Evolutionary conservation across 2,329 filamentous ascomycete species (phyloP).

Genomic region (Pseudogymnoascus sp.): DNA sequence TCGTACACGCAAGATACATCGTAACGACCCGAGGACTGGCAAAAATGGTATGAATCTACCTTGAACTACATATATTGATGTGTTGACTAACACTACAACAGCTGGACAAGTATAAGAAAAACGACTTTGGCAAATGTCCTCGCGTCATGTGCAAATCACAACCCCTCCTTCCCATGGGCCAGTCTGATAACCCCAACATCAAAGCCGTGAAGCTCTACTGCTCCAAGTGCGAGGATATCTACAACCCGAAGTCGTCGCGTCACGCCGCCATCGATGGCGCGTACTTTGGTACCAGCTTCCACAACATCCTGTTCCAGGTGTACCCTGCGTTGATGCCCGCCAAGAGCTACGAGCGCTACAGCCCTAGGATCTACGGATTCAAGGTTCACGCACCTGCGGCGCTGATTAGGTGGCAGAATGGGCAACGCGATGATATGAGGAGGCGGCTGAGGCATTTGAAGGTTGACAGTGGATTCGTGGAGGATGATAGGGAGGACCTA

Average conservation of each 20-base stretch:
- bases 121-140: conserved; percentile 95
- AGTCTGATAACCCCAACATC: conserved; percentile 77
- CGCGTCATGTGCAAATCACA: conserved; percentile 92
- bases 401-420: conserved; percentile 83
- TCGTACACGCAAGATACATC: conserved; percentile 94
- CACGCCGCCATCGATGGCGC: conserved; percentile 94
- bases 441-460: conserved; percentile 61
- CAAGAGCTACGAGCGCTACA: conserved; percentile 79
- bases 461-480: conserved; percentile 73
- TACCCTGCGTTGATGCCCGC: conserved; percentile 82
- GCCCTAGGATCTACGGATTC: conserved; percentile 89
- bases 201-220: conserved; percentile 97
- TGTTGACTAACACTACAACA: conserved; percentile 33
- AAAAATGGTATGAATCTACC: conserved; percentile 72
- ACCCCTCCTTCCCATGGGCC: conserved; percentile 87
- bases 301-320: conserved; percentile 98
- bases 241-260: conserved; percentile 95
- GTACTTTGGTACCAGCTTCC: conserved; percentile 96
- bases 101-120: conserved; percentile 99
- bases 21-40: conserved; percentile 87
- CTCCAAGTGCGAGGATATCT: conserved; percentile 92
- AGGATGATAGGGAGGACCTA: conserved; percentile 39
- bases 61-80: background rate
- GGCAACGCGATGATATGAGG: conserved; percentile 73
- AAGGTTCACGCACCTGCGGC: conserved; percentile 86